phyloP scores from a whole-genome alignment of 1,284 basidiomycete genomes.

The Ceratobasidium sp. region DNA sequence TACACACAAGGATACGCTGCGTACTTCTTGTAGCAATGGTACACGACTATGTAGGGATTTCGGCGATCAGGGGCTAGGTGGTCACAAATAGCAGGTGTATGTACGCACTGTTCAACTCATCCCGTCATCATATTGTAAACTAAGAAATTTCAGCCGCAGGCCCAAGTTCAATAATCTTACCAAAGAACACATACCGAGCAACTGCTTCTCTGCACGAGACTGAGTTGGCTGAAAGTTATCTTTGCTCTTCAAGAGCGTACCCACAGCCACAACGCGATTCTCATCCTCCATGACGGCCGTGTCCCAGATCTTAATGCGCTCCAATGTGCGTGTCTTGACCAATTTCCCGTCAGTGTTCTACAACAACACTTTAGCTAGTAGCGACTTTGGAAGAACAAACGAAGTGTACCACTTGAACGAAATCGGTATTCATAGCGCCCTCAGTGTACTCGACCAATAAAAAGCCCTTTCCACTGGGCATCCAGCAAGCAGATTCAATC shows the following conservation, averaged over 20 bases:
- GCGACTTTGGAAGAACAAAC: background rate
- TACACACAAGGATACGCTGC: constrained; percentile 70
- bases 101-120: constrained; percentile 67
- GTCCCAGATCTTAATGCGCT: constrained; percentile 71
- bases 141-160: too few species aligned
- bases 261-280: constrained; percentile 65
- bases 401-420: constrained; percentile 16
- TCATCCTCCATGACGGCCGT: constrained; percentile 75
- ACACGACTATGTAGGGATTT: constrained; percentile 61
- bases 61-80: background rate
- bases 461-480: constrained; percentile 65
- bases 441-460: constrained; percentile 37
- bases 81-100: background rate
- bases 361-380: constrained; percentile 1
- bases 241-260: constrained; percentile 65
- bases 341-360: constrained; percentile 62
- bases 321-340: constrained; percentile 60
- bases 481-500: constrained; percentile 75
- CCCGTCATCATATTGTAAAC: constrained; percentile 73
- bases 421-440: background rate
- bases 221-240: constrained; percentile 73
- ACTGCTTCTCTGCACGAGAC: constrained; percentile 75
- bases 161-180: background rate
- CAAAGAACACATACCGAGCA: constrained; percentile 62
- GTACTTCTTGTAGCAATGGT: constrained; percentile 78